Base-by-base conservation (phyloP, 345 rosid species). In the Gossypium australe region DNA sequence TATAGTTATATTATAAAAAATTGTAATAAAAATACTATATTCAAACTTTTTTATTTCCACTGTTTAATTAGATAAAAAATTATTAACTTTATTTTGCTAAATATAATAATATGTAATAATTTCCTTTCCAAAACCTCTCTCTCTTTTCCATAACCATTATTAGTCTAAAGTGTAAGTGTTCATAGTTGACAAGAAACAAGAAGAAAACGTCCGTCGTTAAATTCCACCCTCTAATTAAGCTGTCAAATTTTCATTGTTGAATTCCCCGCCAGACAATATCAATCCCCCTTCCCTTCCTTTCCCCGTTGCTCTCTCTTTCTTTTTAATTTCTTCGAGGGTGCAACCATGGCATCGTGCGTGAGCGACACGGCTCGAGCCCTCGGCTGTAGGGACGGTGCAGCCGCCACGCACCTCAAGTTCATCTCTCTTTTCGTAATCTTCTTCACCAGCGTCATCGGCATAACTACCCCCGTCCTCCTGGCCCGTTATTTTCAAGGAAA, bases 401-500 rank as follows among this genome's bases (percentile, higher is more conserved):
- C 90, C 11, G 92, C 97, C 2, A 12, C 86, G 45, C 97, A 94
- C 76, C 89, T 94, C 3, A 94, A 94, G 73, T 75, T 89, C 7
- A 41, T 86, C 29, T 87, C 98, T 0, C 18, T 94, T 72, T 16
- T 82, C 24, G 81, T 84, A 22, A 92, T 94, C 79, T 91, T 92
- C 83, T 34, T 89, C 75, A 85, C 97, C 2, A 94, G 97, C 78
- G 81, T 87, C 75, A 3, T 85, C 34, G 98, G 98, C 2, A 86
- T 94, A 68, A 84, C 92, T 2, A 79, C 76, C 10, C 98, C 97
- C 0, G 92, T 92, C 47, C 67, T 92, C 25, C 82, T 94, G 16
- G 97, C 97, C 20, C 92, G 89, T 17, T 84, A 75, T 73, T 94
- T 94, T 75, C 94, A 85, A 0, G 97, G 97, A 0, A 94, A 87